Conservation (phyloP, 2,329 filamentous ascomycete species). For the Ophiostoma perfectum region DNA sequence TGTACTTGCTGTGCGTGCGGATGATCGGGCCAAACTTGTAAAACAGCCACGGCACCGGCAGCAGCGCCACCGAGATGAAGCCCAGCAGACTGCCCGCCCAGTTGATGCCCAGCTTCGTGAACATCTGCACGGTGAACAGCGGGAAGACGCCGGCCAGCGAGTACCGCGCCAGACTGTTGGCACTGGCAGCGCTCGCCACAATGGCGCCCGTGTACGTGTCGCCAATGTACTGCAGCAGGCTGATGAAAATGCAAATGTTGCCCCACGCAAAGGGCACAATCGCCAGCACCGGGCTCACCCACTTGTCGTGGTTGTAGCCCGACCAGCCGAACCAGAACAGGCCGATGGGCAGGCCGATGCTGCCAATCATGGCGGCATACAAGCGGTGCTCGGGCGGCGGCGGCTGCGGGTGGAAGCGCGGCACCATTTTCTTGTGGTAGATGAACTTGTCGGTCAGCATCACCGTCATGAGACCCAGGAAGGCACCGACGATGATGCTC, state of each 20-base stretch:
- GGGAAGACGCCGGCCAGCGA: conserved; percentile 53
- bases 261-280: conserved; percentile 56
- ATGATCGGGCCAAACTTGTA: conserved; percentile 45
- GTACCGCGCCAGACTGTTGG: conserved; percentile 55
- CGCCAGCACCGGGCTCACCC: conserved; percentile 47
- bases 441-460: conserved; percentile 39
- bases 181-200: conserved; percentile 54
- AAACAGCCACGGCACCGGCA: conserved; percentile 50
- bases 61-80: conserved; percentile 43
- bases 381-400: conserved; percentile 53
- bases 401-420: conserved; percentile 33
- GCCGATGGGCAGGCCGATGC: conserved; percentile 46
- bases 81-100: conserved; percentile 46
- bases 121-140: conserved; percentile 56
- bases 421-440: conserved; percentile 36
- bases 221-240: conserved; percentile 46
- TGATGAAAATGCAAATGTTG: conserved; percentile 55
- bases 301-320: conserved; percentile 41
- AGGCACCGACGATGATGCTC: conserved; percentile 42
- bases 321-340: conserved; percentile 60
- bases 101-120: conserved; percentile 38
- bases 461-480: conserved; percentile 41
- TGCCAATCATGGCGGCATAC: conserved; percentile 54
- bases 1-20: conserved; percentile 37
- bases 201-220: conserved; percentile 53